Percentiles rank a stretch among this genome's conserved stretches.
Conservation (phyloP, 768 basidiomycete species). For the Rhodotorula sphaerocarpa region DNA sequence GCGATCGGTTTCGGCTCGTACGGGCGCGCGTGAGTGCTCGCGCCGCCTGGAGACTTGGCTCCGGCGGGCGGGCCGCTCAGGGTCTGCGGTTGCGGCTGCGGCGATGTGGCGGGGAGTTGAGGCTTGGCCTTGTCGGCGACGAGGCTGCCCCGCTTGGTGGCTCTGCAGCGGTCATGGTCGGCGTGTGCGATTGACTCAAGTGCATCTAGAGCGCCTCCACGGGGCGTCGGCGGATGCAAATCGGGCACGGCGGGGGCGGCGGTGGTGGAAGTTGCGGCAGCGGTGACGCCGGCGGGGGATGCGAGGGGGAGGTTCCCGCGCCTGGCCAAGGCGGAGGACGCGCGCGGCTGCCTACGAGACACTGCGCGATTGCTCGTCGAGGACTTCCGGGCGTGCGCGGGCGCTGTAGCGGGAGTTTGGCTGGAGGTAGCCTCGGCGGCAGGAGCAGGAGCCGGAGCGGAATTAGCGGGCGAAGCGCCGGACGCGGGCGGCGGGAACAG, state of each 20-base stretch:
- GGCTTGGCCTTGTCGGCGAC: no score
- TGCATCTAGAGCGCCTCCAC: slow-evolving; percentile 16
- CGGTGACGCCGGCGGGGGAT: background rate
- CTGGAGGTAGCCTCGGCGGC: no score
- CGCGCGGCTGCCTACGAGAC: background rate
- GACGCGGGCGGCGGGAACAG: background rate
- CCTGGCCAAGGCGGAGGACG: background rate
- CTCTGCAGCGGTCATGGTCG: slow-evolving; percentile 3
- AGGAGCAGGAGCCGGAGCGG: background rate
- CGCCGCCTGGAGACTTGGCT: no score
- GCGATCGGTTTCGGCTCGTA: no score
- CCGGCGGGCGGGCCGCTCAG: no score
- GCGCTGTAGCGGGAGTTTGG: no score
- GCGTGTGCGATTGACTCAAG: slow-evolving; percentile 26
- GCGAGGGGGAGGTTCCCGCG: background rate
- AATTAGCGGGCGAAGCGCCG: background rate
- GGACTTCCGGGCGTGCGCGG: no score
- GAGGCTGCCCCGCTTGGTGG: background rate
- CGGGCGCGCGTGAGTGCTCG: no score
- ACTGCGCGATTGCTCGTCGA: no score
- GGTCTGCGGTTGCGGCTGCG: no score
- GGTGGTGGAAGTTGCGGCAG: background rate
- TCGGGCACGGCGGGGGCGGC: background rate
- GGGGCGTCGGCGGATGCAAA: background rate
- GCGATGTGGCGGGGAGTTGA: no score